Evolutionary conservation across 1,284 basidiomycete species (phyloP), one percentile per base, ranked within the genome.

Genomic region (Wolfiporia cocos): DNA sequence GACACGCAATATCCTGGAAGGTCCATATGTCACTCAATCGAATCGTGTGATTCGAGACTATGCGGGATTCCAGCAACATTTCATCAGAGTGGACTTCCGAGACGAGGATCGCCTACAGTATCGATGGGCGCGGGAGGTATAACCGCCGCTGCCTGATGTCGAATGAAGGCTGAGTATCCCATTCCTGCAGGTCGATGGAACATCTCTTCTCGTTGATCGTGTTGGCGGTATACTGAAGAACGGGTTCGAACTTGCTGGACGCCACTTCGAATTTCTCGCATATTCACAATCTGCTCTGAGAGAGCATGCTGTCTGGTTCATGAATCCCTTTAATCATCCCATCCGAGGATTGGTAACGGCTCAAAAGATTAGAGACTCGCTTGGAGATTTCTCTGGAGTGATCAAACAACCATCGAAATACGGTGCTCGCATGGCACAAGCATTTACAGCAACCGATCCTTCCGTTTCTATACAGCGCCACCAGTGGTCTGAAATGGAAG

Each of bases 341-440:
- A 51, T 57, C 18, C 65, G 63, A 28, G 69, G 69, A 0, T 43
- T 35, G 29, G 64, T 87, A 19, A 71, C 69, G 18, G 73, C 81
- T 0, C 63, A 73, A 24, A 62, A 47, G 14, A 86, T 91, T 42
- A 71, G 87, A 19, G 52, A 65, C 19, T 64, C 66, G 14, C 67
- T 88, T 14, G 87, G 86, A 11, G 68, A 84, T 52, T 89, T 90
- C 56, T 67, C 66, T 0, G 57, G 62, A 3, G 69, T 86, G 17
- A 69, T 82, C 34, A 62, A 57, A 36, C 70, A 67, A 26, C 86
- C 87, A 5, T 86, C 86, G 1, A 85, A 84, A 55, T 88, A 79
- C 56, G 87, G 86, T 9, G 88, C 88, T 12, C 73, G 88, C 23
- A 67, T 92, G 51, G 83, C 84, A 5, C 88, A 90, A 61, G 86